Evolutionary conservation across 139 green algal species (phyloP).

Genomic region (Mesotaenium endlicherianum): DNA sequence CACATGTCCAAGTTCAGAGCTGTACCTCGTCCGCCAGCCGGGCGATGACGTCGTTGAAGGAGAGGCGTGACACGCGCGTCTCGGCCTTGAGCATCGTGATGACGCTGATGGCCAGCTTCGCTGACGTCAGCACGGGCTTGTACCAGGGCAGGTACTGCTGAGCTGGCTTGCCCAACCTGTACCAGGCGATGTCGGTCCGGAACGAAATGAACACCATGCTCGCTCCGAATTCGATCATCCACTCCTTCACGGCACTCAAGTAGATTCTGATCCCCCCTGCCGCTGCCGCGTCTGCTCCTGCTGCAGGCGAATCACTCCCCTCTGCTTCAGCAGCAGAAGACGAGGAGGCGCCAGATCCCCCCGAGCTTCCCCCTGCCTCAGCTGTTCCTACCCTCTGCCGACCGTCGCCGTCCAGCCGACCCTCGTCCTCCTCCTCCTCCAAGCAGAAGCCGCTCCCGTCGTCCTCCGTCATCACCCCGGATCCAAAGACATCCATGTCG

Average conservation of each 20-base stretch:
- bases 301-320: neutral
- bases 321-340: neutral
- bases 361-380: neutral
- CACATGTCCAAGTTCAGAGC: no score
- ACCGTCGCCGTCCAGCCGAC: neutral
- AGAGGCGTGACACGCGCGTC: conserved; percentile 68
- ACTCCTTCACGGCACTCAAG: conserved; percentile 88
- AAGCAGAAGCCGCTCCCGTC: conserved; percentile 68
- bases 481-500: conserved; percentile 82
- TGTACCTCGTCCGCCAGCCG: conserved; percentile 54
- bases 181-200: conserved; percentile 87
- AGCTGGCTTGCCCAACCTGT: conserved; percentile 55
- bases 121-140: conserved; percentile 69
- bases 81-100: conserved; percentile 45
- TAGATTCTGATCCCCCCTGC: conserved; percentile 74
- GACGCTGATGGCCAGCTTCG: conserved; percentile 61
- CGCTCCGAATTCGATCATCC: conserved; percentile 80
- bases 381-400: neutral
- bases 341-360: neutral
- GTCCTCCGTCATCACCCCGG: conserved; percentile 74
- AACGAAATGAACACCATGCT: conserved; percentile 90
- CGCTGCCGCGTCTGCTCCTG: neutral
- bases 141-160: conserved; percentile 80
- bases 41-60: conserved; percentile 76
- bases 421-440: conserved; percentile 34